phyloP scores from a whole-genome alignment of 2,329 filamentous ascomycete species.

The Amesomyces nigricolor region DNA sequence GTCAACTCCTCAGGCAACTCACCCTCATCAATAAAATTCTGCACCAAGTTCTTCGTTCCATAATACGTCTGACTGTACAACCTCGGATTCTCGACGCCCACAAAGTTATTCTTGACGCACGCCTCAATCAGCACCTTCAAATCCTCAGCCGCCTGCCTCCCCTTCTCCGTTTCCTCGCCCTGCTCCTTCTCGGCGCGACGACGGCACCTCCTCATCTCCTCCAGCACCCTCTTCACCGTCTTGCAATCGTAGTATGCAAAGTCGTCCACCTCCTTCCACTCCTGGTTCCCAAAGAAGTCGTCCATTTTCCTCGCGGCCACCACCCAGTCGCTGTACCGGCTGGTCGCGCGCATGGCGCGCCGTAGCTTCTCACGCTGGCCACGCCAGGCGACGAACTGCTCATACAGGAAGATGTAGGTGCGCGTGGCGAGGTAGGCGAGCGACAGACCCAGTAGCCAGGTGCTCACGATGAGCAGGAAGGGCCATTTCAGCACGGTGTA shows the following conservation, averaged over 20 bases:
- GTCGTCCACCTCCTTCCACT: conserved; percentile 72
- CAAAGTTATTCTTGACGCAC: conserved; percentile 97
- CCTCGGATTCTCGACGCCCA: conserved; percentile 85
- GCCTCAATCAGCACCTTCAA: conserved; percentile 74
- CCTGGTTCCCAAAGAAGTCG: conserved; percentile 69
- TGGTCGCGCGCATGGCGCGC: conserved; percentile 63
- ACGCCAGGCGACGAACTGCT: conserved; percentile 85
- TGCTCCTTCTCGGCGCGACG: conserved; percentile 48
- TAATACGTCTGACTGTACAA: conserved; percentile 98
- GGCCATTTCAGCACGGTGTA: conserved; percentile 92
- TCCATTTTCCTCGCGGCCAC: conserved; percentile 74
- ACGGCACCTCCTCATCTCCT: conserved; percentile 65
- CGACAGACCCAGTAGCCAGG: conserved; percentile 72
- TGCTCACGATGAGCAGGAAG: conserved; percentile 69
- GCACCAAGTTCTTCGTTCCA: conserved; percentile 91
- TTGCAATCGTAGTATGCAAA: conserved; percentile 84
- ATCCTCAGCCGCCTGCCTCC: conserved; percentile 60
- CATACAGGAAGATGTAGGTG: conserved; percentile 86
- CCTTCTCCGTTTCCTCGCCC: conserved; percentile 31
- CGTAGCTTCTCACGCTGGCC: conserved; percentile 69
- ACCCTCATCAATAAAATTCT: conserved; percentile 83
- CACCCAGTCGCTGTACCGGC: conserved; percentile 79
- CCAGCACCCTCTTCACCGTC: conserved; percentile 70
- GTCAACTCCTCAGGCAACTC: conserved; percentile 29
- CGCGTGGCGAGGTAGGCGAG: conserved; percentile 73